Base-by-base conservation (phyloP, 2,329 filamentous ascomycete genomes). In the Mycosphaerella arachidis region DNA sequence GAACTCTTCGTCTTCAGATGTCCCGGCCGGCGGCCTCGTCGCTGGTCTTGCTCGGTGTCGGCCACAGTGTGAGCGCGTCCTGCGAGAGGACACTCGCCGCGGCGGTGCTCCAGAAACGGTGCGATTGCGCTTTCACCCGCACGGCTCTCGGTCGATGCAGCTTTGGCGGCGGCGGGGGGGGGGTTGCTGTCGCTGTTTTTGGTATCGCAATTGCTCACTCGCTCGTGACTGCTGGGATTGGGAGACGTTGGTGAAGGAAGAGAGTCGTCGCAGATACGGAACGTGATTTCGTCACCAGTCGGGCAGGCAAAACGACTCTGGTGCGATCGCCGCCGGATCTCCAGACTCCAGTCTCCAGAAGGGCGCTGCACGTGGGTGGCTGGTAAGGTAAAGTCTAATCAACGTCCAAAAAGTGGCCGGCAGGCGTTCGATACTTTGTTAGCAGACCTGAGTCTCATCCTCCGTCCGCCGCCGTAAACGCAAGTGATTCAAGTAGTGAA, bases 1-100 rank as follows among this genome's bases (percentile, higher is more conserved):
- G 71, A 70, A 12, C 74, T 77, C 69, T 80, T 80, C 63, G 68
- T 65, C 37, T 66, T 68, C 40, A 72, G 31, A 54, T 69, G 67
- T 8, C 67, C 66, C 43, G 69, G 68, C 53, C 70, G 66, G 62
- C 62, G 58, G 43, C 40, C 40, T 43, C 40, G 40, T 43, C 40
- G 40, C 40, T 18, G 40, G 40, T 43, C 40, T 5, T 43, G 40
- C 13, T 18, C 40, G 40, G 40, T 43, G 8, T n/a, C 40, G 40
- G 40, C 40, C 40, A 43, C 40, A 18, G 40, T 43, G 40, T 43
- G 40, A 43, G 16, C 40, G 16, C 40, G 40, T 43, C 40, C 40
- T 43, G 40, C 40, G 18, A 43, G 40, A 43, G 40, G 40, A 43
- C 40, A 43, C 16, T 43, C 40, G 40, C 40, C 18, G 16, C 40